Evolutionary conservation across 2,329 filamentous ascomycete species (phyloP), one percentile per base, ranked within the genome.

Genomic region (Ophiostoma montium): DNA sequence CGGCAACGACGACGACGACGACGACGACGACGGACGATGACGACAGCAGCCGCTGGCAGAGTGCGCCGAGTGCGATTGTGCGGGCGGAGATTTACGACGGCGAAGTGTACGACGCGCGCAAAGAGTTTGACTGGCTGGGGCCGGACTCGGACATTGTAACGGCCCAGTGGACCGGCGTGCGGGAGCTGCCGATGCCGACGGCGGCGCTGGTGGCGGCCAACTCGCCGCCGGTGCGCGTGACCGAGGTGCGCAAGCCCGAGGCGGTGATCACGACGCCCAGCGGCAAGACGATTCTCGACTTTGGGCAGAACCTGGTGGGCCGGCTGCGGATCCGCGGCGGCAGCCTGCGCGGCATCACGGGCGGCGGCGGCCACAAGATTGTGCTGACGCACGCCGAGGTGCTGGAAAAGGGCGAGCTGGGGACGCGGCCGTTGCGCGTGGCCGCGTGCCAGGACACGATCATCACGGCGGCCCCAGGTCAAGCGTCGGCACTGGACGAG

Each of bases 261-360:
- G 39, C 53, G 15, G 60, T 65, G 32, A 62, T 63, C 12, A 57
- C 53, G 50, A 63, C 59, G 9, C 60, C 60, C 1, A 58, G 57
- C 3, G 70, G 71, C 10, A 72, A 72, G 55, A 68, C 62, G 0
- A 60, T 78, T 2, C 52, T 79, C 11, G 74, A 79, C 54, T 78
- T 79, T 57, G 74, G 75, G 2, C 75, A 79, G 55, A 78, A 79
- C 53, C 60, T 79, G 0, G 75, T 77, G 1, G 76, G 75, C 2
- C 66, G 66, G 53, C 50, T 76, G 1, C 60, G 62, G 0, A 55
- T 77, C 11, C 35, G 32, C 4, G 38, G 41, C 11, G 57, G 51
- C 3, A 11, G 13, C 1, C 11, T 43, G 1, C 57, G 47, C 11
- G 4, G 15, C 6, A 62, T 46, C 67, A 65, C 3, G 55, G 21